Evolutionary conservation across 352 stramenopile genomes (phyloP).

Genomic region (Phytophthora hybrid): DNA sequence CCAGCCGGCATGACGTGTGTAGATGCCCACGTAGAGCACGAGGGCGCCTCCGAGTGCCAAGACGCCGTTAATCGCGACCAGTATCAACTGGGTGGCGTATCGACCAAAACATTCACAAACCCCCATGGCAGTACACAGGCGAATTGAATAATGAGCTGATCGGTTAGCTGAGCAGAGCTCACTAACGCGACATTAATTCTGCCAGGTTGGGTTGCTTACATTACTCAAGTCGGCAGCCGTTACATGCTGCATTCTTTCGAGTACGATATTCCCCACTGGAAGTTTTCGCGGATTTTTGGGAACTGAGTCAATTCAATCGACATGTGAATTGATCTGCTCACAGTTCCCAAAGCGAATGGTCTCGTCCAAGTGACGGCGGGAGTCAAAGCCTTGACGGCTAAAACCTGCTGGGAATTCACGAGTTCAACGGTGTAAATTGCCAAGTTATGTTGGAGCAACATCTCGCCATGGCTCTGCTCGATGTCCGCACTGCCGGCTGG

Average conservation of each 20-base stretch:
- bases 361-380: neutral
- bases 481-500: constrained; percentile 3
- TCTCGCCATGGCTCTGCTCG: constrained; percentile 5
- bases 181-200: constrained; percentile 12
- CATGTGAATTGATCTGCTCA: constrained; percentile 9
- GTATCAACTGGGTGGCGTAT: constrained; percentile 44
- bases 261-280: constrained; percentile 10
- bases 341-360: constrained; percentile 1
- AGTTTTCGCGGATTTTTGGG: constrained; percentile 19
- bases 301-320: neutral
- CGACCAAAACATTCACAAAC: constrained; percentile 27
- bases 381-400: neutral
- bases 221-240: constrained; percentile 2
- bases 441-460: too few species aligned
- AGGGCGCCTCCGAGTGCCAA: constrained; percentile 63
- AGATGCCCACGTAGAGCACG: constrained; percentile 58
- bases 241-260: neutral
- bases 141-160: constrained; percentile 35
- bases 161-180: too few species aligned
- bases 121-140: constrained; percentile 19
- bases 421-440: neutral
- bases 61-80: constrained; percentile 68
- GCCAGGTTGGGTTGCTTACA: constrained; percentile 2
- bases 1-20: constrained; percentile 56
- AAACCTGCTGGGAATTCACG: neutral